These are phyloP conservation scores for Zygoascus flipseniorum DNA, from an alignment of 805 yeast genomes.

Conservation along the genomic window DNA sequence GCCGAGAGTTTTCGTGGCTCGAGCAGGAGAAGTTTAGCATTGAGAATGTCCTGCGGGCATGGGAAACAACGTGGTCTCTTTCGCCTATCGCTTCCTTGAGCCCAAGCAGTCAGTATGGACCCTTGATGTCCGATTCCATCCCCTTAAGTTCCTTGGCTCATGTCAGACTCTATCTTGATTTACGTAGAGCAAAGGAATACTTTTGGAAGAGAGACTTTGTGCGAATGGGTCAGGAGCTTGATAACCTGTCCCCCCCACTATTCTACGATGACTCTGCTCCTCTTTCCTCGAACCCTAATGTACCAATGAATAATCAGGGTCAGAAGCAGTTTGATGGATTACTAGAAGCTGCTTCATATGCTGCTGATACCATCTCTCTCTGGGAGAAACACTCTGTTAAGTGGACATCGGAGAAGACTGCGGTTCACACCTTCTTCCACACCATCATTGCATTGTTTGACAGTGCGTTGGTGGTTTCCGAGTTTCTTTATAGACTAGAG, in stretches of 20 bases:
- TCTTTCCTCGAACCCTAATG: background rate
- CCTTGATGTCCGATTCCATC: slow-evolving; percentile 35
- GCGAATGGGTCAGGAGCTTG: slow-evolving; percentile 27
- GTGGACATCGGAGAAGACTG: slow-evolving; percentile 24
- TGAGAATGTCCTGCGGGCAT: slow-evolving; percentile 32
- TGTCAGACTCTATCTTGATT: slow-evolving; percentile 29
- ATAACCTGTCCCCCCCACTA: slow-evolving; percentile 10
- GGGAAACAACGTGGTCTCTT: slow-evolving; percentile 33
- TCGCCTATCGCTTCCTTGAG: slow-evolving; percentile 35
- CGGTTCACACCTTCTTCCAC: slow-evolving; percentile 29
- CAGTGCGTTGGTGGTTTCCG: slow-evolving; percentile 29
- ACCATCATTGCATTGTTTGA: slow-evolving; percentile 29
- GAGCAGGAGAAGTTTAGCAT: slow-evolving; percentile 15
- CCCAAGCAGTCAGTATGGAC: slow-evolving; percentile 32
- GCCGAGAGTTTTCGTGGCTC: slow-evolving; percentile 12
- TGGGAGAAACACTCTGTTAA: slow-evolving; percentile 30
- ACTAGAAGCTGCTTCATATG: slow-evolving; percentile 30
- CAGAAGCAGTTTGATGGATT: slow-evolving; percentile 22
- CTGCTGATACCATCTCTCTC: slow-evolving; percentile 31
- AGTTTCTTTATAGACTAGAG: slow-evolving; percentile 23
- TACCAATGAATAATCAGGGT: background rate
- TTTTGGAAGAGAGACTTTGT: slow-evolving; percentile 35
- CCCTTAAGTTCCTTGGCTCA: slow-evolving; percentile 32
- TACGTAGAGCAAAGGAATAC: slow-evolving; percentile 30
- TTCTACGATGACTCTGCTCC: slow-evolving; percentile 8